Evolutionary conservation across 2,329 filamentous ascomycete genomes (phyloP), one percentile per base, ranked within the genome.

Genomic region (Aurifilum marmelostoma): DNA sequence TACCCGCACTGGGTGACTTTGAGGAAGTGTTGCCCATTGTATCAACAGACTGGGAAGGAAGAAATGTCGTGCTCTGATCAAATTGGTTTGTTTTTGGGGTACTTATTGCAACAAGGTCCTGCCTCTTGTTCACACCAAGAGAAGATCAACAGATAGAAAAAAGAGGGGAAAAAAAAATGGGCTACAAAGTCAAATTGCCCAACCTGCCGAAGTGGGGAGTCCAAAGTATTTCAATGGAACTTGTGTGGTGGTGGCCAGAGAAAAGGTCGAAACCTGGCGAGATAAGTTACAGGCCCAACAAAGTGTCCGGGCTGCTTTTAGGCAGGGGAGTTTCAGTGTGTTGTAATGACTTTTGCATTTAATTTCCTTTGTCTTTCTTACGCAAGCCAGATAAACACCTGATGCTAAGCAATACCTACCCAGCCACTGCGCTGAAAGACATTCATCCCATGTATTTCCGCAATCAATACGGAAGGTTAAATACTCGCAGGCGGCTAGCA

Each of bases 21-120:
- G 61, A 63, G 21, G 61, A 6, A 47, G 61, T 18, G 61, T 63
- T 63, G 16, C 61, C 61, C 61, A 63, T 63, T 32, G 27, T 63
- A 4, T 47, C 16, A 16, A 27, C n/a, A n/a, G n/a, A 50, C 9
- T n/a, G n/a, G 8, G 8, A 34, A 12, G 27, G 27, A 5, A 29
- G 21, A 6, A 11, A 47, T 50, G n/a, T 4, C 14, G 29, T 24
- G 6, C 43, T n/a, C 43, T 32, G 14, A 24, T 27, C n/a, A 8
- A 32, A 7, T 18, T 18, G n/a, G 21, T 47, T 7, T 12, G 14
- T 32, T 7, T n/a, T 47, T n/a, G 8, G 12, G 9, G 37, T 9
- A 50, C 34, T n/a, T n/a, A n/a, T 7, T 12, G 29, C 34, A 32
- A 11, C 3, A 27, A 47, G 61, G 41, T 21, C 61, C 61, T 63